Conservation (phyloP, 371 early-diverging fungal genomes). For the Rhizopus delemar region DNA sequence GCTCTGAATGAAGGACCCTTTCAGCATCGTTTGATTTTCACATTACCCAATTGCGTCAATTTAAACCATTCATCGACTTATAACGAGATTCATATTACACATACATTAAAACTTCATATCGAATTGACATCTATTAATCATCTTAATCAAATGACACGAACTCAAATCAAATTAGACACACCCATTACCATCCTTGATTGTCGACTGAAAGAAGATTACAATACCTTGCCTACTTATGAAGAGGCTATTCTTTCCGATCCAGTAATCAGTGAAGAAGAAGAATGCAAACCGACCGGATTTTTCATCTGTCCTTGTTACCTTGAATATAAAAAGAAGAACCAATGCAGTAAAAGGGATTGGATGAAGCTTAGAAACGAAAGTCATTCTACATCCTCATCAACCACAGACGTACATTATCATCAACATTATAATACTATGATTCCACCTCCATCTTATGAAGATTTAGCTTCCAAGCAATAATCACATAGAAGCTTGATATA, state of each 20-base stretch:
- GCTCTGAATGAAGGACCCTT: slow-evolving; percentile 25
- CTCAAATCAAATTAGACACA: slow-evolving; percentile 26
- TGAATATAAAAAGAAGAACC: slow-evolving; percentile 28
- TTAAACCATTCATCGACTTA: slow-evolving; percentile 35
- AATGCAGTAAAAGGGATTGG: slow-evolving; percentile 26
- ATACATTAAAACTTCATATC: slow-evolving; percentile 30
- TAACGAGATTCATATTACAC: slow-evolving; percentile 29
- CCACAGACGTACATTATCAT: background rate
- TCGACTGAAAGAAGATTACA: slow-evolving; percentile 37
- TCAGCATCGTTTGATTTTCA: slow-evolving; percentile 30
- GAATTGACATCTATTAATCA: slow-evolving; percentile 12
- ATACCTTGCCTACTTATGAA: slow-evolving; percentile 34
- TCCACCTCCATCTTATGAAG: slow-evolving; percentile 15
- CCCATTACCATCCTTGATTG: slow-evolving; percentile 43
- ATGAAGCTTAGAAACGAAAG: slow-evolving; percentile 14
- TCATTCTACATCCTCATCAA: background rate
- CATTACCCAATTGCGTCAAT: slow-evolving; percentile 31
- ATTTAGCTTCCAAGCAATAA: background rate
- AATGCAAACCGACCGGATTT: slow-evolving; percentile 13
- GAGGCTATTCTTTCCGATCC: slow-evolving; percentile 22
- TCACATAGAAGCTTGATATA: background rate
- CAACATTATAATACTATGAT: background rate
- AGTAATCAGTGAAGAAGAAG: slow-evolving; percentile 11
- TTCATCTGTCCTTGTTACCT: slow-evolving; percentile 34
- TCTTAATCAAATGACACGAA: slow-evolving; percentile 2